Base-by-base conservation (phyloP, 2,329 filamentous ascomycete species). In the Exophiala viscosa region DNA sequence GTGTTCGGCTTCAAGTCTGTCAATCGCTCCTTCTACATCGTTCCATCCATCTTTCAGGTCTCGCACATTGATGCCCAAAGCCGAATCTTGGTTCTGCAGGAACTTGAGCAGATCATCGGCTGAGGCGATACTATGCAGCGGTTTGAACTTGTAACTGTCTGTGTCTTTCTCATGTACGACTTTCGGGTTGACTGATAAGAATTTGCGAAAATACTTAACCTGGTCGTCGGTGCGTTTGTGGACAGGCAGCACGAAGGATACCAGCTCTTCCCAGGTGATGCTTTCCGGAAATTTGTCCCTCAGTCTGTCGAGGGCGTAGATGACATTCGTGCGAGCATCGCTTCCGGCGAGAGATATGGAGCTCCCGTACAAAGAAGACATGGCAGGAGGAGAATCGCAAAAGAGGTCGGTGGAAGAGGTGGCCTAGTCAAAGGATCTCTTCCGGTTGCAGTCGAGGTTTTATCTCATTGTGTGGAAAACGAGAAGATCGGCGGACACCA, bases 41-140 rank as follows among this genome's bases (percentile, higher is more conserved):
- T 86, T 85, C 93, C 93, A 99, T 58, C 93, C 93, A 68, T 99
- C 93, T 72, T 96, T 95, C 57, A 99, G 80, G 64, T 96, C 90
- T 69, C 90, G 90, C 58, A 97, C 89, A 34, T 79, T 80, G 49
- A 97, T 82, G 10, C 89, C 90, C 60, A 86, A 84, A 1, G 89
- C 88, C 54, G 90, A 90, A 47, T 82, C 83, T 71, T 91, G 90
- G 48, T 80, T 78, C 71, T 96, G 90, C 31, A 99, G 81, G 66
- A 89, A 87, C 50, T 81, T 82, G 49, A 95, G 82, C 49, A 99
- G 81, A 63, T 90, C 84, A 35, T 86, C 84, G 54, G 85, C 83
- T 64, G 83, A 85, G 62, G 83, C 85, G 55, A 99, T 92, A 57
- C 88, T 85, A 68, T 96, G 90, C 63, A 87, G 82, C 49, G 93